A percentile compares a stretch with the other conserved stretches of the same genome.
phyloP scores from a whole-genome alignment of 2,329 filamentous ascomycete genomes.

The Colletotrichum cuscutae region DNA sequence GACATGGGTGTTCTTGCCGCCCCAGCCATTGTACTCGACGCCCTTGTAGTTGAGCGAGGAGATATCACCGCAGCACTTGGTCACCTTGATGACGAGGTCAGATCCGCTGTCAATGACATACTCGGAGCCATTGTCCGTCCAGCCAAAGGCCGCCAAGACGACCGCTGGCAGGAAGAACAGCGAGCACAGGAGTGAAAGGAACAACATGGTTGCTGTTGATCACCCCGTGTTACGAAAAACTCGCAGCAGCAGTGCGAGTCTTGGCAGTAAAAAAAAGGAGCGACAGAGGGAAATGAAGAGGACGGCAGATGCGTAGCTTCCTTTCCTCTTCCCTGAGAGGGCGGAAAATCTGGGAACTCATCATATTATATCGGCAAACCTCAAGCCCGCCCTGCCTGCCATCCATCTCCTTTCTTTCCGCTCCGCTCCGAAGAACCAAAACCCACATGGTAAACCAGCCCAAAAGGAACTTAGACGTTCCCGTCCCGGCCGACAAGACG shows the following conservation, averaged over 20 bases:
- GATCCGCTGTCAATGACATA: conserved; percentile 50
- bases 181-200: conserved; percentile 40
- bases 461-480: neutral
- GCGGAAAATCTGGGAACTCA: too few relatives aligned
- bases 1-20: conserved; percentile 44
- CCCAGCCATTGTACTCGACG: conserved; percentile 45
- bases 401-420: neutral
- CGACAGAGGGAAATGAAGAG: neutral
- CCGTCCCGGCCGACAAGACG: conserved; percentile 2
- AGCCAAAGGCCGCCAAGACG: conserved; percentile 51
- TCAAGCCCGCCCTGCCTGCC: neutral
- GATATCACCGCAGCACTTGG: conserved; percentile 48
- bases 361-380: conserved; percentile 9
- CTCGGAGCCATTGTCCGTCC: conserved; percentile 48
- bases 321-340: neutral
- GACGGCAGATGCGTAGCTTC: conserved; percentile 1
- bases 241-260: conserved; percentile 18
- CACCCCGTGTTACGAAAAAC: neutral
- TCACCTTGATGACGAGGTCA: conserved; percentile 46
- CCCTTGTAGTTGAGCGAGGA: conserved; percentile 47
- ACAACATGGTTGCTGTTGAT: conserved; percentile 38
- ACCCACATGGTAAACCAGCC: too few relatives aligned
- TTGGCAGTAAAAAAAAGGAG: conserved; percentile 8
- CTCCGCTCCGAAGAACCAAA: conserved; percentile 8
- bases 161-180: conserved; percentile 41